A percentile compares a stretch with the other conserved stretches of the same genome.
Evolutionary conservation across 305 asterid species (phyloP).

Genomic region (Rubia peregrina): DNA sequence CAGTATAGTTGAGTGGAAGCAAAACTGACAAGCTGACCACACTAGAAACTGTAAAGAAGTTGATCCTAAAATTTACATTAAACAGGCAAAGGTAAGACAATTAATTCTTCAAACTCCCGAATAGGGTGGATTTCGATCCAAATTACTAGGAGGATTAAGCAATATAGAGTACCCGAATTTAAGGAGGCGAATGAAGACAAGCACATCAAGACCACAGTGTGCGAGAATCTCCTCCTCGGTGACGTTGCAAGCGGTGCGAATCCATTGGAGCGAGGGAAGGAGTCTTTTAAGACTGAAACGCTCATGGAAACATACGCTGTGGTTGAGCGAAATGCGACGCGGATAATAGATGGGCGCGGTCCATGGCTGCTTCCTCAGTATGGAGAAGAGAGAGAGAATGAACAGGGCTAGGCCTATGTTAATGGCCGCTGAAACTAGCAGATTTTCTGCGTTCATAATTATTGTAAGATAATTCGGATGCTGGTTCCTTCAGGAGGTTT

Average conservation of each 20-base stretch:
- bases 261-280: conserved; percentile 63
- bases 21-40: conserved; percentile 54
- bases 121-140: not conserved
- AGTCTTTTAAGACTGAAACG: conserved; percentile 36
- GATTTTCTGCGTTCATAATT: conserved; percentile 55
- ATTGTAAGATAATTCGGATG: not conserved
- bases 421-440: conserved; percentile 62
- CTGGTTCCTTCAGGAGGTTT: not conserved
- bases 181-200: conserved; percentile 59
- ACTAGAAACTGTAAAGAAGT: conserved; percentile 66
- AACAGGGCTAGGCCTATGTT: conserved; percentile 67
- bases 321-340: conserved; percentile 69
- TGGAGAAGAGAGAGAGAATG: conserved; percentile 55
- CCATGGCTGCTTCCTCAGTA: conserved; percentile 58
- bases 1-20: conserved; percentile 73
- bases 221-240: conserved; percentile 70
- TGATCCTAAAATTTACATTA: conserved; percentile 51
- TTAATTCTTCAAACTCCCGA: not conserved
- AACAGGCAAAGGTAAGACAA: not conserved
- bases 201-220: conserved; percentile 67
- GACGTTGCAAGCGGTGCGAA: conserved; percentile 41
- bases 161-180: conserved; percentile 52
- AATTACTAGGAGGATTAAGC: too few species aligned
- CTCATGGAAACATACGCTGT: conserved; percentile 29
- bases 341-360: conserved; percentile 63